Evolutionary conservation across 768 basidiomycete genomes (phyloP).

Genomic region (Coprinopsis marcescibilis): DNA sequence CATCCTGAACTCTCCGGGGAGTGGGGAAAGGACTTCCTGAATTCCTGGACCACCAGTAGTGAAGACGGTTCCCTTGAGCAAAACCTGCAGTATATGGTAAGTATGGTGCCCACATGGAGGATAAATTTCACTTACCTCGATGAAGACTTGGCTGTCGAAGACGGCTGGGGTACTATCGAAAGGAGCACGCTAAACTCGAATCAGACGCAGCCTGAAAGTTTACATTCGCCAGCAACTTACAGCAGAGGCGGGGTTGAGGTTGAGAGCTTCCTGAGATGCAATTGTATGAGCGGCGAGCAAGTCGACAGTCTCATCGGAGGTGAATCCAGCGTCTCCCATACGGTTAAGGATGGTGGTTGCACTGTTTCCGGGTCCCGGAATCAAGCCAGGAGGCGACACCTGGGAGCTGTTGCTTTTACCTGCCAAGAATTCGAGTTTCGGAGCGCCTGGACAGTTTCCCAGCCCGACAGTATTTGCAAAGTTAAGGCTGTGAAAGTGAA

Average conservation of each 20-base stretch:
- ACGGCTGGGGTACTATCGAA: slow-evolving; percentile 40
- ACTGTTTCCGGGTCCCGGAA: slow-evolving; percentile 8
- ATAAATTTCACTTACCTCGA: slow-evolving; percentile 29
- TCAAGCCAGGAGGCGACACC: not conserved
- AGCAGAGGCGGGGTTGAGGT: slow-evolving; percentile 12
- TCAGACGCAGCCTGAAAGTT: slow-evolving; percentile 10
- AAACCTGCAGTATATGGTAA: not conserved
- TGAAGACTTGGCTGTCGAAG: slow-evolving; percentile 42
- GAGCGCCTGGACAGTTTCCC: too few relatives aligned
- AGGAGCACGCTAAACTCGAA: slow-evolving; percentile 28
- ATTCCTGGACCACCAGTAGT: slow-evolving; percentile 31
- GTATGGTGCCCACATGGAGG: not conserved
- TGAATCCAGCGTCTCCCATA: slow-evolving; percentile 20
- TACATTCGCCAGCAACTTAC: slow-evolving; percentile 13
- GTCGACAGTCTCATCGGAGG: slow-evolving; percentile 22
- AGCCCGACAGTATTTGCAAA: too few relatives aligned
- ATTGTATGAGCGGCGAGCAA: slow-evolving; percentile 29
- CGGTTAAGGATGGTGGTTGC: slow-evolving; percentile 17
- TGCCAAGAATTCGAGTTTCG: too few relatives aligned
- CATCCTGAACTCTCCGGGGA: slow-evolving; percentile 37
- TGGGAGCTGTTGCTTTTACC: not conserved
- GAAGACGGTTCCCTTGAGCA: slow-evolving; percentile 36
- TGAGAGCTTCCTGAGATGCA: slow-evolving; percentile 26
- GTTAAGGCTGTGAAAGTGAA: too few relatives aligned
- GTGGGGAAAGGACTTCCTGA: slow-evolving; percentile 34